phyloP scores from a whole-genome alignment of 1,284 basidiomycete species.

The Cronartium quercuum region DNA sequence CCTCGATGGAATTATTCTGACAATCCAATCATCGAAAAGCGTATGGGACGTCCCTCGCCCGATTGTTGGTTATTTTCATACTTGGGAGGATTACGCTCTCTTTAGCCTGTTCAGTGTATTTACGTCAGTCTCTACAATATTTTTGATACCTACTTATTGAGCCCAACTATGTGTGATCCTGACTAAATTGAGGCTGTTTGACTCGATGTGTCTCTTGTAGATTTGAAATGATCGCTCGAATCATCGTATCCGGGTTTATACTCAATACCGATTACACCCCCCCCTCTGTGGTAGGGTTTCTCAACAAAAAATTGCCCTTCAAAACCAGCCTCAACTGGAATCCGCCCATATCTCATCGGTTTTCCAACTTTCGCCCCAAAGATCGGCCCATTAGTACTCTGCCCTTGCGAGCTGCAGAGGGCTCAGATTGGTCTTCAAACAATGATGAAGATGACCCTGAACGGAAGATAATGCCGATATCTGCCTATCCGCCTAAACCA shows the following conservation, averaged over 20 bases:
- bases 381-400: conserved; percentile 17
- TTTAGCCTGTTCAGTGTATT: conserved; percentile 78
- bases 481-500: conserved; percentile 54
- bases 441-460: background rate
- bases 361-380: background rate
- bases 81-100: conserved; percentile 79
- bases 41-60: conserved; percentile 53
- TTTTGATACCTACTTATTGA: too few relatives aligned
- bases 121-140: conserved; percentile 59
- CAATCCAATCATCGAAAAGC: conserved; percentile 64
- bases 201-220: conserved; percentile 50
- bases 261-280: conserved; percentile 61
- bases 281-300: background rate
- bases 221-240: conserved; percentile 77
- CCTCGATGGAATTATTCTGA: conserved; percentile 72
- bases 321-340: background rate
- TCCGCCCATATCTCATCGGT: background rate
- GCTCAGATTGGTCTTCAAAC: conserved; percentile 4
- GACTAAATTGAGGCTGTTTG: too few relatives aligned
- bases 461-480: conserved; percentile 59
- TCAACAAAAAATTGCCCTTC: background rate
- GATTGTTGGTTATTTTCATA: conserved; percentile 67
- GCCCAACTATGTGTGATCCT: too few relatives aligned
- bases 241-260: conserved; percentile 82
- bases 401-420: background rate